These are phyloP conservation scores for Verbascum thapsus DNA, from an alignment of 257 asterid species.

Conservation along the genomic window DNA sequence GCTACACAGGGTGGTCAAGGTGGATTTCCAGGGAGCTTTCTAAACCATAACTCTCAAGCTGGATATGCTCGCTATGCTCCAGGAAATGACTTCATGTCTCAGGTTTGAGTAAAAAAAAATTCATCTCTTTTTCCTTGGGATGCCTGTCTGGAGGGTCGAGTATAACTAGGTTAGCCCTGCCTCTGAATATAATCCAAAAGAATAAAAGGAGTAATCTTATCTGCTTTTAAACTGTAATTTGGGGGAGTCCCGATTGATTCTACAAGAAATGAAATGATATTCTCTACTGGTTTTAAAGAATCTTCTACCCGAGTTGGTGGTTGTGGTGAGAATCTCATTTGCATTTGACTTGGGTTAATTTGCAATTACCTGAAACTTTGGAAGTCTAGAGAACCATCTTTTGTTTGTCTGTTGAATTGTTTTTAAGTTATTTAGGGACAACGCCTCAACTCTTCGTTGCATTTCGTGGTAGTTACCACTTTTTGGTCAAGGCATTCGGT, in stretches of 20 bases:
- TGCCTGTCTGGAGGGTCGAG: neutral
- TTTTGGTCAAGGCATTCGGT: too few relatives aligned
- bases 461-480: too few relatives aligned
- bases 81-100: constrained; percentile 98
- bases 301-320: neutral
- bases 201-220: neutral
- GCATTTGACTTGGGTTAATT: too few relatives aligned
- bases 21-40: constrained; percentile 82
- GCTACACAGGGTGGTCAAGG: constrained; percentile 84
- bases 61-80: constrained; percentile 84
- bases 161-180: constrained; percentile 7
- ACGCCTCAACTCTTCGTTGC: too few relatives aligned
- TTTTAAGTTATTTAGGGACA: too few relatives aligned
- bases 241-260: neutral
- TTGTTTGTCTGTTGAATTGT: too few relatives aligned
- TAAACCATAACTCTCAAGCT: constrained; percentile 87
- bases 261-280: constrained; percentile 2
- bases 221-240: constrained; percentile 3
- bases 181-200: neutral
- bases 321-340: neutral
- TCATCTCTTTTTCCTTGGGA: constrained; percentile 6
- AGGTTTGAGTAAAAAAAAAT: constrained; percentile 52
- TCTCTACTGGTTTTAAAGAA: neutral
- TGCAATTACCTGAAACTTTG: too few relatives aligned
- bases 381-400: too few relatives aligned